A percentile compares a stretch with the other conserved stretches of the same genome.
These are phyloP conservation scores for Salicornia ramosissima DNA, from an alignment of 148 eudicot genomes.

Conservation along the genomic window DNA sequence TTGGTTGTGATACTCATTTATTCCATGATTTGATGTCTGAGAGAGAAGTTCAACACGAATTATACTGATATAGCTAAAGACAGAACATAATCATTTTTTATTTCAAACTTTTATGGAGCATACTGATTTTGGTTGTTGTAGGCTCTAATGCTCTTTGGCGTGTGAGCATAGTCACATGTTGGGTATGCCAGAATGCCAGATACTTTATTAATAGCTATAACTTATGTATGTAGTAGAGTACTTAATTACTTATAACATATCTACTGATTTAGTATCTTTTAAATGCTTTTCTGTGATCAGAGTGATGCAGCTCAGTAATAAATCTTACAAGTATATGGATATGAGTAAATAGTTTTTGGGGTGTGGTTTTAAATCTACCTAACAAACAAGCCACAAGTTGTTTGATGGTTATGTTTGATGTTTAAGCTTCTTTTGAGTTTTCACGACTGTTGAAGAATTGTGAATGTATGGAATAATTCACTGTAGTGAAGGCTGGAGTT, in stretches of 20 bases:
- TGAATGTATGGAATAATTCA: constrained; percentile 1
- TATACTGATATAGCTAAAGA: no score
- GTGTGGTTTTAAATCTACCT: neutral
- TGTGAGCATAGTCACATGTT: no score
- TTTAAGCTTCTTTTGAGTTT: neutral
- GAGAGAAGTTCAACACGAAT: no score
- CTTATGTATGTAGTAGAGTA: neutral
- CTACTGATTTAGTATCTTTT: neutral
- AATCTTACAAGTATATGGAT: neutral
- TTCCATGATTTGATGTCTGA: no score
- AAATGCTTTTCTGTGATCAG: neutral
- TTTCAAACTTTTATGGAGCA: no score
- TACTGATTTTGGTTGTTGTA: no score
- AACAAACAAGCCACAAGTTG: neutral
- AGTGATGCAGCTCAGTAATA: neutral
- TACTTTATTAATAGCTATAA: neutral
- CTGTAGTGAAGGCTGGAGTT: constrained; percentile 10
- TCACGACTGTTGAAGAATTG: neutral
- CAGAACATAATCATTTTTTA: no score
- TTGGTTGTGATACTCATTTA: no score
- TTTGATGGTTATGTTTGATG: neutral
- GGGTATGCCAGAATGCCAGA: no score
- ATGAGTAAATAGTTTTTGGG: no score
- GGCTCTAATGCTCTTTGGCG: no score
- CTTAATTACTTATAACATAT: neutral